Base-by-base conservation (phyloP, 768 basidiomycete genomes). In the Termitomyces sp. region DNA sequence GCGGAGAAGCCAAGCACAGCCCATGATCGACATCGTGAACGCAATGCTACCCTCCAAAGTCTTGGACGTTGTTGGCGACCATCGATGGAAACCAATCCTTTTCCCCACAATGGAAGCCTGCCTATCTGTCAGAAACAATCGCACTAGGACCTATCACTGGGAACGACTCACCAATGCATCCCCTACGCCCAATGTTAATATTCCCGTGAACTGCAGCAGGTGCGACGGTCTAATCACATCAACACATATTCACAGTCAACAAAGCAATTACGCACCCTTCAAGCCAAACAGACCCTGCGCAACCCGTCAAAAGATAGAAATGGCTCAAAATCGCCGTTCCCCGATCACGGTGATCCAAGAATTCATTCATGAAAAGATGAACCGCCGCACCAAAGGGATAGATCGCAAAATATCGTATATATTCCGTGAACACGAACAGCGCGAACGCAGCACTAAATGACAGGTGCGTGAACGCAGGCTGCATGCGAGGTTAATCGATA, bases 271-370 rank as follows among this genome's bases (percentile, higher is more conserved):
- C 89, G 69, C 70, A 92, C 88, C 93, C 92, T 77, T 98, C 97
- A 53, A 99, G 83, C 97, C 97, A 99, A 25, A 98, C 72, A 15
- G 92, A 88, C 8, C 91, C 88, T 6, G 97, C 96, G 73, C 96
- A 98, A 2, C 97, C 97, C 0, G 94, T 96, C 57, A 99, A 78
- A 49, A 99, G 78, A 76, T 98, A 99, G 71, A 99, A 99, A 75
- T 99, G 97, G 69, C 94, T 96, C 66, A 99, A 74, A 67, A 99
- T 96, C 32, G 95, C 97, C 11, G 96, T 96, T 3, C 97, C 97
- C 54, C 88, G 83, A 74, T 99, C 97, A 76, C 93, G 92, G 67
- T 89, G 83, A 76, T 99, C 97, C 72, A 98, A 79, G 70, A 99
- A 99, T 72, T 99, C 97, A 76, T 91, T 92, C 86, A 99, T 87